Base-by-base conservation (phyloP, 1,284 basidiomycete genomes). In the Apiotrichum sp. region DNA sequence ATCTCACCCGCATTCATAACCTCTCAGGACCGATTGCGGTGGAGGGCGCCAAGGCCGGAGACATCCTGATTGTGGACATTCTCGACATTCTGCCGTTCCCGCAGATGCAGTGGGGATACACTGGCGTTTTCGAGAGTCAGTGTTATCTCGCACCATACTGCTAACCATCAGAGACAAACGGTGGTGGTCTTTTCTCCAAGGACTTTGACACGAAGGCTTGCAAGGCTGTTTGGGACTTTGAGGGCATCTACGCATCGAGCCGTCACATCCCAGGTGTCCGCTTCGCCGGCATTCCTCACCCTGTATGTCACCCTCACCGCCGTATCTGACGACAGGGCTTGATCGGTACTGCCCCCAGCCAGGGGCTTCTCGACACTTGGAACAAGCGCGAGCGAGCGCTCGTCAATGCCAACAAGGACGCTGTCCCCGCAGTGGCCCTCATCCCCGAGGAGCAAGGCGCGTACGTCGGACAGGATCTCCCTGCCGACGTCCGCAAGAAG, bases 81-180 rank as follows among this genome's bases (percentile, higher is more conserved):
- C 41, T 47, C 16, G 47, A 61, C 84, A 84, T 89, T 35, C 78
- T 75, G 16, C 84, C 86, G 3, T 88, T 87, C 66, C 84, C 86
- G 29, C 80, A 86, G 67, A 85, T 86, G 83, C 86, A 86, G 0
- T 89, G 87, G 87, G 87, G 87, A 0, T 89, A 87, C 68, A 86
- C 85, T 0, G 83, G 84, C 22, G 64, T 54, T 76, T 66, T 62
- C 40, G 60, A 62, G 47, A 52, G 57, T 61, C 39, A n/a, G 61
- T 52, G 3, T 14, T 7, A 35, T 34, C 10, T 34, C 10, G 4
- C 42, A 8, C 13, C 7, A 9, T 9, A 16, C 8, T 38, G 34
- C 50, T 54, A 41, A 45, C 35, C 2, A 7, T 2, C 16, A 54
- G 52, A 41, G 13, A 47, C 42, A n/a, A 59, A 59, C 38, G 58